phyloP scores from a whole-genome alignment of 2,329 filamentous ascomycete genomes.

The Paraphoma chrysanthemicola region DNA sequence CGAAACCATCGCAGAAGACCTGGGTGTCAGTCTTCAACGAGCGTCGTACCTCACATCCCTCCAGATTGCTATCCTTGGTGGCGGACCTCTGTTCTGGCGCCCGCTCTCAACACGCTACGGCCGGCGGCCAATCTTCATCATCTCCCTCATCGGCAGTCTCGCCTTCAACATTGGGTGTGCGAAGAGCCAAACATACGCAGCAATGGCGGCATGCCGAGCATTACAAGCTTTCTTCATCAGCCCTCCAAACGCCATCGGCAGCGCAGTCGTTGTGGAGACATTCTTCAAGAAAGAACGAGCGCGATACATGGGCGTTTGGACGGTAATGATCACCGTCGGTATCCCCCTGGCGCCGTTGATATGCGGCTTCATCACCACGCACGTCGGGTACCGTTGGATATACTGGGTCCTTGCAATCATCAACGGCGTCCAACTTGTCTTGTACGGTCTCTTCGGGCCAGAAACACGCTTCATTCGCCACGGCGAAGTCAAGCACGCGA shows the following conservation, averaged over 20 bases:
- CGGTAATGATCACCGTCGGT: slow-evolving; percentile 58
- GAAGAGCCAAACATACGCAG: slow-evolving; percentile 55
- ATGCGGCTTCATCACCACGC: slow-evolving; percentile 57
- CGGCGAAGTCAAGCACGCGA: slow-evolving; percentile 40
- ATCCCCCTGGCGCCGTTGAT: slow-evolving; percentile 53
- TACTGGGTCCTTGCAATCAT: slow-evolving; percentile 65
- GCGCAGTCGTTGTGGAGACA: slow-evolving; percentile 64
- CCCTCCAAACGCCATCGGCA: slow-evolving; percentile 62
- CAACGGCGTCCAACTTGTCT: slow-evolving; percentile 63
- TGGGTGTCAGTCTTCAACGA: slow-evolving; percentile 56
- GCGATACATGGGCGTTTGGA: slow-evolving; percentile 66
- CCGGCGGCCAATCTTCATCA: slow-evolving; percentile 61
- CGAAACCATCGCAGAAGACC: slow-evolving; percentile 59
- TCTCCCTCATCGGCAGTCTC: slow-evolving; percentile 57
- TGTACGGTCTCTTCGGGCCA: slow-evolving; percentile 58
- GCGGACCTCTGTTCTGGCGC: slow-evolving; percentile 63
- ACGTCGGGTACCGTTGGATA: slow-evolving; percentile 64
- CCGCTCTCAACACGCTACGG: slow-evolving; percentile 63
- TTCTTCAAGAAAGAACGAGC: slow-evolving; percentile 64
- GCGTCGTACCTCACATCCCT: slow-evolving; percentile 63
- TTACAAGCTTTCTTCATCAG: slow-evolving; percentile 64
- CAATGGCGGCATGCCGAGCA: slow-evolving; percentile 61
- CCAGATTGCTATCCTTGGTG: slow-evolving; percentile 63
- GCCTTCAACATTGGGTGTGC: slow-evolving; percentile 63
- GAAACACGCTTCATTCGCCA: slow-evolving; percentile 63